These are phyloP conservation scores for Pistacia integerrima DNA, from an alignment of 345 rosid genomes.

Conservation along the genomic window DNA sequence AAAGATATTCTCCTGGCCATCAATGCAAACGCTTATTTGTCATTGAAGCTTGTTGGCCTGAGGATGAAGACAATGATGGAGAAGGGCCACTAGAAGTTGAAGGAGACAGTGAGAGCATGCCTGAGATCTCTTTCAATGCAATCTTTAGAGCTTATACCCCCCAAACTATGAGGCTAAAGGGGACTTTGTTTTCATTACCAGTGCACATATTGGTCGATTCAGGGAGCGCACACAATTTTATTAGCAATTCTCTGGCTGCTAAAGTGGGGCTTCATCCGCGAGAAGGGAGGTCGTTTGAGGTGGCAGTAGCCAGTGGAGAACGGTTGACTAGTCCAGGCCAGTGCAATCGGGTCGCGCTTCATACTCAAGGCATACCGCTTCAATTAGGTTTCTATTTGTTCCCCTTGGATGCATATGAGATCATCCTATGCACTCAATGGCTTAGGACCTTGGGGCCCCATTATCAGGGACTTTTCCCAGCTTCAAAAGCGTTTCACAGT, in stretches of 20 bases:
- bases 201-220: neutral
- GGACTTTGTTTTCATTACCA: rapidly evolving
- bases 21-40: neutral
- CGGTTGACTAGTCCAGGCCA: neutral
- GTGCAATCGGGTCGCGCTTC: neutral
- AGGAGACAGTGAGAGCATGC: too few relatives aligned
- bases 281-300: neutral
- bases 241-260: neutral
- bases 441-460: neutral
- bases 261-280: neutral
- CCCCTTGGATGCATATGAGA: neutral
- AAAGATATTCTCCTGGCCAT: neutral
- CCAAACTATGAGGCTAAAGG: neutral
- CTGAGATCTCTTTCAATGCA: neutral
- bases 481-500: neutral
- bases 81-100: neutral
- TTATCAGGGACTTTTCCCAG: neutral
- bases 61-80: neutral
- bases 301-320: neutral
- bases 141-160: neutral
- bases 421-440: neutral
- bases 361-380: neutral
- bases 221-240: neutral
- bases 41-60: neutral
- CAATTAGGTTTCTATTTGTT: neutral